Evolutionary conservation across 768 basidiomycete species (phyloP), one percentile per base, ranked within the genome.

Genomic region (Serendipita sp.): DNA sequence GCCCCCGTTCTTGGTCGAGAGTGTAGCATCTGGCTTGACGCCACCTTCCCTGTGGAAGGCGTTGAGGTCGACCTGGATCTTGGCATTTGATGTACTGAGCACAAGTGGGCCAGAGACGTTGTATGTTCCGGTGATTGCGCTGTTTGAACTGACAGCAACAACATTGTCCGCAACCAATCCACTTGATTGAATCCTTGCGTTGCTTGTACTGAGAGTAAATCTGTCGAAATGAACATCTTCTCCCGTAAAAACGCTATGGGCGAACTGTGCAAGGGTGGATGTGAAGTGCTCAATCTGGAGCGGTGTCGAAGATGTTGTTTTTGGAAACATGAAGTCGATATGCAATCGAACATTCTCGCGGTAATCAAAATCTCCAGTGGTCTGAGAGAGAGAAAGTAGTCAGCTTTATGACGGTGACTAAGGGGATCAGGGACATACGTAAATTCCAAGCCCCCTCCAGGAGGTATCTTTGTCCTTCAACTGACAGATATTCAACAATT

Each of bases 61-160:
- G 31, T 58, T 58, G 24, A 58, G 17, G 30, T 58, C 53, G 22
- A 58, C 53, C 9, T 58, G 22, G 28, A 58, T 58, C 53, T 58
- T 58, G 3, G 17, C 53, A 31, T 58, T 58, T 22, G 53, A 22
- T 1, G 53, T 58, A n/a, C 17, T 11, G 53, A 58, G 17, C 9
- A 33, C 53, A 1, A 28, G 3, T 9, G 22, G 11, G 17, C 31
- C 22, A 2, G 53, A 20, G 22, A 58, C 53, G 53, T 58, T 58
- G 24, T 24, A 31, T 28, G 22, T 5, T 9, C 53, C 53, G 2
- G 53, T 24, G 30, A 58, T 31, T 11, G 22, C 22, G 9, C 53
- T 24, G 24, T 58, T 58, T n/a, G 22, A 28, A 24, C 17, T 24
- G 24, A n/a, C n/a, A n/a, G 31, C 17, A 31, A 33, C 31, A n/a